Conservation (phyloP, 176 grass and related monocot species). For the Ensete glaucum region DNA sequence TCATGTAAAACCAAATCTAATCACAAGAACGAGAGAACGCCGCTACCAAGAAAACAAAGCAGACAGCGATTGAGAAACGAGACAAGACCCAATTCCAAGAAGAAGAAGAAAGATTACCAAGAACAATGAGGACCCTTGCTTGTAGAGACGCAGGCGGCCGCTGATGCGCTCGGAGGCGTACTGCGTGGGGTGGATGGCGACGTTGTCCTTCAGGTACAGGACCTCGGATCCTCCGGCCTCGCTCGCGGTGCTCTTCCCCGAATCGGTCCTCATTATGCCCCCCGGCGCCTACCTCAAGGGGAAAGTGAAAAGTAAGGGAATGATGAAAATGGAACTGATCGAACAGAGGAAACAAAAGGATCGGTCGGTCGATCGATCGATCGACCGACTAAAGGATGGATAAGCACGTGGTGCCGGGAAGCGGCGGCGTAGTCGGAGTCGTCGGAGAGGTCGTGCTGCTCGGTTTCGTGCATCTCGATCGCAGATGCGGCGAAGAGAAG, state of each 20-base stretch:
- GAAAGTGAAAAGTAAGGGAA: background rate
- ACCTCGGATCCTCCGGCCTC: conserved; percentile 52
- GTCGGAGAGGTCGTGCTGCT: conserved; percentile 87
- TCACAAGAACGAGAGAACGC: background rate
- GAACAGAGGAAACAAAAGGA: background rate
- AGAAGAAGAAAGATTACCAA: conserved; percentile 26
- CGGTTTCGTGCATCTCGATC: conserved; percentile 38
- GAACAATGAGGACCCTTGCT: conserved; percentile 66
- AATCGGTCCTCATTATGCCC: conserved; percentile 38
- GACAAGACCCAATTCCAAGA: background rate
- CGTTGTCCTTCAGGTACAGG: conserved; percentile 72
- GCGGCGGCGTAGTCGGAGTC: conserved; percentile 88
- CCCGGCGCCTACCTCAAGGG: conserved; percentile 33
- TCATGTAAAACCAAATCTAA: background rate
- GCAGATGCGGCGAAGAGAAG: too few relatives aligned
- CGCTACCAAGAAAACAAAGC: background rate
- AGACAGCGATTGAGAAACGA: background rate
- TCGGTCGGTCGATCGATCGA: conserved; percentile 1
- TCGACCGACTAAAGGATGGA: background rate
- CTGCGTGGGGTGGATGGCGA: conserved; percentile 80
- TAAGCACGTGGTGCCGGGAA: conserved; percentile 29
- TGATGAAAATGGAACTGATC: background rate
- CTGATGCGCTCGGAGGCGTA: conserved; percentile 69
- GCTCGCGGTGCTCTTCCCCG: conserved; percentile 25
- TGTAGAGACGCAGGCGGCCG: conserved; percentile 55